Evolutionary conservation across 768 basidiomycete species (phyloP).

Genomic region (Sistotremastrum suecicum): DNA sequence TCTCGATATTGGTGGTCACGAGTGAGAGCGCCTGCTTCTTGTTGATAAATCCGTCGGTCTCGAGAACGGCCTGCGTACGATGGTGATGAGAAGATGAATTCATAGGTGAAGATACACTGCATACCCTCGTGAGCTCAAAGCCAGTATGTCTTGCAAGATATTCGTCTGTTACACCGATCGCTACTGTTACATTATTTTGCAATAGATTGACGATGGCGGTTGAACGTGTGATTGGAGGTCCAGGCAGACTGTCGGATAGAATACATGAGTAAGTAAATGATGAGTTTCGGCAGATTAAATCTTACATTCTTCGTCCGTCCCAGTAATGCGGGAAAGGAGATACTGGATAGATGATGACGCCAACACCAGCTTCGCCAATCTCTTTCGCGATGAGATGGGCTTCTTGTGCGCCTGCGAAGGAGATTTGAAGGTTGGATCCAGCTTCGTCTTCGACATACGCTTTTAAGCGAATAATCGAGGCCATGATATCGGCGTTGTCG

Average conservation of each 20-base stretch:
- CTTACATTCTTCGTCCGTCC: slow-evolving; percentile 53
- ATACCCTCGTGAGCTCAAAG: slow-evolving; percentile 31
- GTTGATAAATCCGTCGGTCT: slow-evolving; percentile 25
- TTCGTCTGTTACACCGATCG: slow-evolving; percentile 3
- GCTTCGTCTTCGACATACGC: slow-evolving; percentile 11
- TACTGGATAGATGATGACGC: slow-evolving; percentile 53
- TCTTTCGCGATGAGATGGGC: slow-evolving; percentile 49
- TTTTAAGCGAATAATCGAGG: slow-evolving; percentile 24
- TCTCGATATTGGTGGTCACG: slow-evolving; percentile 28
- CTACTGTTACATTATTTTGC: slow-evolving; percentile 5
- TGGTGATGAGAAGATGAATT: background rate
- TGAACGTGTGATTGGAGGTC: slow-evolving; percentile 4
- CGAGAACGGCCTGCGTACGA: slow-evolving; percentile 16
- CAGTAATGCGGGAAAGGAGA: slow-evolving; percentile 52
- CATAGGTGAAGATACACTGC: slow-evolving; percentile 2
- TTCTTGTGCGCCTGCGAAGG: slow-evolving; percentile 49
- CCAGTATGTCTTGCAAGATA: slow-evolving; percentile 14
- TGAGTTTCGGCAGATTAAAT: background rate
- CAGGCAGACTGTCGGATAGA: slow-evolving; percentile 2
- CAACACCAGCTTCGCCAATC: slow-evolving; percentile 44
- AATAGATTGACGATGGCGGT: slow-evolving; percentile 2
- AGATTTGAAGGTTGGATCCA: slow-evolving; percentile 29
- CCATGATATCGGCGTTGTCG: slow-evolving; percentile 28
- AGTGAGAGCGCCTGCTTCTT: slow-evolving; percentile 25
- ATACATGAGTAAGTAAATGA: background rate